phyloP scores from a whole-genome alignment of 78 protist genomes.

The Planoprotostelium fungivorum region DNA sequence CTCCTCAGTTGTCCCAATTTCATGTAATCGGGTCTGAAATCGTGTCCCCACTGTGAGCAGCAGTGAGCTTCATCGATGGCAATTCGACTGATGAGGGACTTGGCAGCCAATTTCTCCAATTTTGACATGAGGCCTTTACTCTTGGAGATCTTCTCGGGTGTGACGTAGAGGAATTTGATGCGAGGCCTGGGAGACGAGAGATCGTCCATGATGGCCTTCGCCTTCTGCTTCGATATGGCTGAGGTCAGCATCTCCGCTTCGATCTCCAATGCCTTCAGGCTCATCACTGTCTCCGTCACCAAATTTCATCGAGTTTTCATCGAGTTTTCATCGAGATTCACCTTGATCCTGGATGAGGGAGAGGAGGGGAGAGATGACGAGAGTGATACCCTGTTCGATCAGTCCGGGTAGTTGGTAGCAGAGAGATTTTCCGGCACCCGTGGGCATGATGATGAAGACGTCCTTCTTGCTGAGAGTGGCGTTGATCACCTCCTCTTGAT shows the following conservation, averaged over 20 bases:
- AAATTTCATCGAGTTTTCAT: background rate
- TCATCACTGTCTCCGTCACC: background rate
- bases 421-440: conserved; percentile 99
- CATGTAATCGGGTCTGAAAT: conserved; percentile 88
- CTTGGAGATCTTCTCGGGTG: conserved; percentile 71
- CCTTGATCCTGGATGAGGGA: conserved; percentile 98
- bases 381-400: conserved; percentile 53
- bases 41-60: conserved; percentile 97
- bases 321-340: background rate
- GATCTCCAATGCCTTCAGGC: background rate
- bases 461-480: conserved; percentile 80
- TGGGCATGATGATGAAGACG: conserved; percentile 94
- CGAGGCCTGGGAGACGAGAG: conserved; percentile 4
- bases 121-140: background rate
- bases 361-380: conserved; percentile 96
- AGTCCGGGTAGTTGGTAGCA: conserved; percentile 55
- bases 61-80: conserved; percentile 98
- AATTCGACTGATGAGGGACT: conserved; percentile 17
- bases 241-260: background rate
- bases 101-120: background rate
- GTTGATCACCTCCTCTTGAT: conserved; percentile 84
- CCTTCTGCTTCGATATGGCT: background rate
- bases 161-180: conserved; percentile 60
- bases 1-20: conserved; percentile 22
- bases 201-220: background rate